These are phyloP conservation scores for Phanerochaete carnosa DNA, from an alignment of 768 basidiomycete genomes.

Conservation along the genomic window DNA sequence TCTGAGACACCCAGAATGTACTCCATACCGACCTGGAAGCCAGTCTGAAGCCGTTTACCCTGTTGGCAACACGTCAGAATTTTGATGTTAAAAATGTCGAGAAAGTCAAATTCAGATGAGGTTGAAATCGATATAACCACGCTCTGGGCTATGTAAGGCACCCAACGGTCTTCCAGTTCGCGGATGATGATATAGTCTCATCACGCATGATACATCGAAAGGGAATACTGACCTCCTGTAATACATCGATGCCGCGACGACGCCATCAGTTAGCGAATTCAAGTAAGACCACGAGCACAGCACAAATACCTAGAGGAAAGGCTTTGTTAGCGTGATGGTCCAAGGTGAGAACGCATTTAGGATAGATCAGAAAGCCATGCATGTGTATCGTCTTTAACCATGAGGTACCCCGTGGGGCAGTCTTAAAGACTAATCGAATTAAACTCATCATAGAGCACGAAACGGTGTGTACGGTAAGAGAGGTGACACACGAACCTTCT, in stretches of 20 bases:
- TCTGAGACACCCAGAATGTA: slow-evolving; percentile 57
- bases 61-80: slow-evolving; percentile 25
- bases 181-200: slow-evolving; percentile 66
- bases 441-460: slow-evolving; percentile 48
- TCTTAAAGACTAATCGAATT: slow-evolving; percentile 97
- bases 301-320: background rate
- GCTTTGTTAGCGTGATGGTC: slow-evolving; percentile 17
- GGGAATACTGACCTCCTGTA: slow-evolving; percentile 39
- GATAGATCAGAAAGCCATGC: slow-evolving; percentile 36
- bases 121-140: slow-evolving; percentile 68
- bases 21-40: slow-evolving; percentile 83
- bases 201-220: slow-evolving; percentile 28
- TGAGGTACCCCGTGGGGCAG: slow-evolving; percentile 32
- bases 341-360: slow-evolving; percentile 18
- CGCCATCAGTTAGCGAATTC: background rate
- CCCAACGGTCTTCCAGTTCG: slow-evolving; percentile 59
- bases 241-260: background rate
- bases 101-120: slow-evolving; percentile 53
- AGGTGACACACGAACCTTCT: slow-evolving; percentile 52
- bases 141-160: slow-evolving; percentile 59
- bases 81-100: background rate
- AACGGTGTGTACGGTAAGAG: slow-evolving; percentile 5
- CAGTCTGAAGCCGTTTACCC: slow-evolving; percentile 70
- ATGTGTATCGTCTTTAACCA: slow-evolving; percentile 60
- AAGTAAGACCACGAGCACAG: background rate